phyloP scores from a whole-genome alignment of 2,329 filamentous ascomycete genomes.

The Ophiostoma sp. region DNA sequence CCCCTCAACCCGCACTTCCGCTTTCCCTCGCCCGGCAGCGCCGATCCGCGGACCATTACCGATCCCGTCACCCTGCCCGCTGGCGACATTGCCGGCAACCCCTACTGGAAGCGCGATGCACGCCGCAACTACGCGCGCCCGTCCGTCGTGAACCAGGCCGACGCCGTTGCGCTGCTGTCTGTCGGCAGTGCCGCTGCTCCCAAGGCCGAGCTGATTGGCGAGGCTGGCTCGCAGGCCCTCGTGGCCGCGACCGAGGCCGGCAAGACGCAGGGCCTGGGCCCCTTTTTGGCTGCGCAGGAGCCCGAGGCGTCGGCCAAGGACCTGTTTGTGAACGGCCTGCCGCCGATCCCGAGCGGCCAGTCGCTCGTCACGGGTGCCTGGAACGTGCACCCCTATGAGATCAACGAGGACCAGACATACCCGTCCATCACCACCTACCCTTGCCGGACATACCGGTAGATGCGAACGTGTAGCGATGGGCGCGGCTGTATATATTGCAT shows the following conservation, averaged over 20 bases:
- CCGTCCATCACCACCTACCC: conserved; percentile 49
- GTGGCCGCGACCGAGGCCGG: conserved; percentile 72
- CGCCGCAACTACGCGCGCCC: conserved; percentile 76
- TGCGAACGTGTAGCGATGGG: not conserved
- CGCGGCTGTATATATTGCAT: conserved; percentile 21
- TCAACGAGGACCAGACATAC: conserved; percentile 66
- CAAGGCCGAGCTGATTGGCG: conserved; percentile 74
- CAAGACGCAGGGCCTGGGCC: conserved; percentile 63
- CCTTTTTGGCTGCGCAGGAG: conserved; percentile 58
- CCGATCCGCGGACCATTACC: conserved; percentile 66
- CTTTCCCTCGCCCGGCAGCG: conserved; percentile 70
- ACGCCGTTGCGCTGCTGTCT: conserved; percentile 77
- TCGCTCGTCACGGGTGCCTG: conserved; percentile 49
- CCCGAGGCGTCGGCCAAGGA: conserved; percentile 49
- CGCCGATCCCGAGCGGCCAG: conserved; percentile 76
- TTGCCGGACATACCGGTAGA: conserved; percentile 51
- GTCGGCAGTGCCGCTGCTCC: conserved; percentile 77
- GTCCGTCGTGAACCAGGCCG: conserved; percentile 74
- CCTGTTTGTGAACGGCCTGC: conserved; percentile 69
- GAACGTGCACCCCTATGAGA: conserved; percentile 63
- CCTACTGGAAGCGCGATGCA: conserved; percentile 92
- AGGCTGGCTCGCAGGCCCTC: conserved; percentile 55
- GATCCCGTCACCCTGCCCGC: conserved; percentile 81
- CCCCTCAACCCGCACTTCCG: conserved; percentile 92
- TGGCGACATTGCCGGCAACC: conserved; percentile 81